Percentiles rank a stretch among this genome's conserved stretches.
phyloP scores from a whole-genome alignment of 495 filamentous ascomycete species.

The Penicillium nucicola region DNA sequence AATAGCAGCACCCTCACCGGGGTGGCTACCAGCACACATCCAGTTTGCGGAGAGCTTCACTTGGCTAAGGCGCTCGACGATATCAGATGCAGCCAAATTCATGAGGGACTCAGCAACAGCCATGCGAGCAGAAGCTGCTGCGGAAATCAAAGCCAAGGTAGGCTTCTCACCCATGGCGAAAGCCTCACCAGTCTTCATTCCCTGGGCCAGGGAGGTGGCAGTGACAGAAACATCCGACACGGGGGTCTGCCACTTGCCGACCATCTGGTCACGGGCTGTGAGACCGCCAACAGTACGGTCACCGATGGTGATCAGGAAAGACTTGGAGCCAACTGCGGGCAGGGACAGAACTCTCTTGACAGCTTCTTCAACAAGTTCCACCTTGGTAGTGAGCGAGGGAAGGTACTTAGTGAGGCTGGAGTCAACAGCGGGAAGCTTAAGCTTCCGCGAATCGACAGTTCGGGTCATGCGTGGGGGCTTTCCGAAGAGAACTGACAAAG shows the following conservation, averaged over 20 bases:
- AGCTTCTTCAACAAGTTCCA: conserved; percentile 67
- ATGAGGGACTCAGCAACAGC: conserved; percentile 91
- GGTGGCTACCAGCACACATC: conserved; percentile 95
- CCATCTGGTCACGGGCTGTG: conserved; percentile 89
- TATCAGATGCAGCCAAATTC: conserved; percentile 85
- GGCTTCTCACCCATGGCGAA: conserved; percentile 98
- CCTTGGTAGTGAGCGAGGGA: conserved; percentile 54
- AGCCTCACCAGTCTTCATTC: conserved; percentile 79
- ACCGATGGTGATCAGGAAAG: conserved; percentile 94
- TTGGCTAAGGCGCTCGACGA: conserved; percentile 69
- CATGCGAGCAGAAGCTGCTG: conserved; percentile 93
- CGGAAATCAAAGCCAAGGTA: conserved; percentile 82
- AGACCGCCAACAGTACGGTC: conserved; percentile 90
- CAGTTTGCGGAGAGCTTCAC: conserved; percentile 94
- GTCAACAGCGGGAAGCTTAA: conserved; percentile 70
- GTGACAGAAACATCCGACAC: conserved; percentile 93
- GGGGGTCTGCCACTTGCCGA: conserved; percentile 94
- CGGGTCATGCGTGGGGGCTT: conserved; percentile 82
- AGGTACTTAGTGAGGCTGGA: conserved; percentile 60
- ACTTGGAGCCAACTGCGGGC: conserved; percentile 90
- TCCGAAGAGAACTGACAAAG: conserved; percentile 88
- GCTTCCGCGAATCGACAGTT: conserved; percentile 70
- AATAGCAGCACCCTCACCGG: conserved; percentile 88
- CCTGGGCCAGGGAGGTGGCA: conserved; percentile 69
- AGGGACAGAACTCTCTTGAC: conserved; percentile 76